Base-by-base conservation (phyloP, 2,329 filamentous ascomycete genomes). In the Pseudogymnoascus sp. region DNA sequence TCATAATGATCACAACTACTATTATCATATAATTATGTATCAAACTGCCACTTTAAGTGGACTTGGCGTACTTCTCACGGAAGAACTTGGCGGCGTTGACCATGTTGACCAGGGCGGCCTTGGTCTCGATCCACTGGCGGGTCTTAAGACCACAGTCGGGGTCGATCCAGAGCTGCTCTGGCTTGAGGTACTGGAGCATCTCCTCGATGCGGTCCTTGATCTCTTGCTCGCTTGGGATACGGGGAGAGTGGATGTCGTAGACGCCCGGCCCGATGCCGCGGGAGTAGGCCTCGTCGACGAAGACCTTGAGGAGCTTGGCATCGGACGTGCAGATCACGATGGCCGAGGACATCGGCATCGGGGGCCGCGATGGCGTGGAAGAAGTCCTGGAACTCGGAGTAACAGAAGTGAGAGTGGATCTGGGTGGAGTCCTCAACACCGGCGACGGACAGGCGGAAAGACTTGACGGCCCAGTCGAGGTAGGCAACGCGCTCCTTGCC, bases 281-380 rank as follows among this genome's bases (percentile, higher is more conserved):
- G 71, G 93, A 93, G 84, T 97, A 97, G 66, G 88, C 90, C 81
- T 95, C 90, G 78, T 97, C 93, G 71, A 97, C 91, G 76, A 99
- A 99, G 79, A 99, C 95, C 81, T 93, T 90, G 76, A 99, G 89
- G 71, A 99, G 88, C 89, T 99, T 99, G 76, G 95, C 95, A 75
- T 99, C 95, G 72, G 91, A 96, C 89, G 99, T 99, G 89, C 90
- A 96, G 91, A 99, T 99, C 89, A 99, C 95, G 72, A 99, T 99
- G 75, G 91, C 96, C 96, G 74, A 99, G 88, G 67, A 99, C 95
- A 80, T 99, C 95, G 67, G 95, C 93, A 77, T 99, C 95, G 68
- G 99, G 89, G 66, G 95, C 93, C 69, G 95, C 91, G 72, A 99
- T 99, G 81, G 95, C 95, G 81, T 97, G 91, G 92, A 99, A 99